These are phyloP conservation scores for Scheffersomyces coipomensis DNA, from an alignment of 805 yeast species.

Conservation along the genomic window DNA sequence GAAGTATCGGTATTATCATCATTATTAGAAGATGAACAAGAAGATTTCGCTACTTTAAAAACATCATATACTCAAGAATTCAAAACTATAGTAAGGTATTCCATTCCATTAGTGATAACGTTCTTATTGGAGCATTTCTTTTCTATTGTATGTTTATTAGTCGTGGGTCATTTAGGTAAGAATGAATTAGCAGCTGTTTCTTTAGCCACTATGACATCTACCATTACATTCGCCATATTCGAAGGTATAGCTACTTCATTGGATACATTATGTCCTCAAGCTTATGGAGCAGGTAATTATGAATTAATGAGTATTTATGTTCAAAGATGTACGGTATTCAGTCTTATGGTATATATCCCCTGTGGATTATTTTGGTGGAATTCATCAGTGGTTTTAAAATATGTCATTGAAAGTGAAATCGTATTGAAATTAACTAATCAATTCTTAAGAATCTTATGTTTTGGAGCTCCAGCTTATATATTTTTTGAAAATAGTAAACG, in stretches of 20 bases:
- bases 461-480: conserved; percentile 44
- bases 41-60: conserved; percentile 30
- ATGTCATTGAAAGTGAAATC: conserved; percentile 29
- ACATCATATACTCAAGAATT: conserved; percentile 27
- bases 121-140: conserved; percentile 44
- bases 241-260: conserved; percentile 48
- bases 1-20: conserved; percentile 8
- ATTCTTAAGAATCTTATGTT: conserved; percentile 32
- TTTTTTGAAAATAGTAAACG: conserved; percentile 41
- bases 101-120: conserved; percentile 40
- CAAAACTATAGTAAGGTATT: conserved; percentile 26
- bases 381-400: conserved; percentile 23
- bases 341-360: conserved; percentile 34
- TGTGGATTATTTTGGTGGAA: conserved; percentile 43
- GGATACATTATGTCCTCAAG: conserved; percentile 46
- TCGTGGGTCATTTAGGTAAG: conserved; percentile 46
- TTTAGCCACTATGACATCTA: conserved; percentile 43
- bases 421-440: conserved; percentile 32
- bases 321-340: conserved; percentile 36
- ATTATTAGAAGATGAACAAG: conserved; percentile 7
- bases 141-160: conserved; percentile 40
- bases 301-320: conserved; percentile 36
- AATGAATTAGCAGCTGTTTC: conserved; percentile 46
- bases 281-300: conserved; percentile 42
- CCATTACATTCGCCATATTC: conserved; percentile 43